A percentile compares a stretch with the other conserved stretches of the same genome.
These are phyloP conservation scores for Colletotrichum lupini DNA, from an alignment of 2,329 filamentous ascomycete species.

Conservation along the genomic window DNA sequence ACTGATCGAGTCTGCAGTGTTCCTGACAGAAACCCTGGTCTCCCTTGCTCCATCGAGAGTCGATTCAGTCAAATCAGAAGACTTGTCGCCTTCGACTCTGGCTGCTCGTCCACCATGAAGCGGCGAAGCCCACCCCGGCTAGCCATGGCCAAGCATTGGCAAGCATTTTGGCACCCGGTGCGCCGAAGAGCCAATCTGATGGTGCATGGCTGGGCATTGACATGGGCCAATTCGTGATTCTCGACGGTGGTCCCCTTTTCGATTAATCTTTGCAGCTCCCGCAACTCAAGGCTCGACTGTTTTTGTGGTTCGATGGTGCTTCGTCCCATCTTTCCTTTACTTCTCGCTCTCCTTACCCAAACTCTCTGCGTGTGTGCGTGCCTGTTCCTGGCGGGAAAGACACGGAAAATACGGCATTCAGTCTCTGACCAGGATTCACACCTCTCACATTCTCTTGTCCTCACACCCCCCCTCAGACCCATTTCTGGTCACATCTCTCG, in stretches of 20 bases:
- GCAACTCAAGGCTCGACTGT: conserved; percentile 2
- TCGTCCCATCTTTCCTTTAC: conserved; percentile 25
- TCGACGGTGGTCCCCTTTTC: conserved; percentile 4
- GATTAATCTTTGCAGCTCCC: conserved; percentile 2
- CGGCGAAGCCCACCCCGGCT: background rate
- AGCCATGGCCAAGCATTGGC: conserved; percentile 2
- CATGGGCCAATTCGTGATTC: background rate
- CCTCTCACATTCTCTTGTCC: conserved; percentile 12
- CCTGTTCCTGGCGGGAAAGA: background rate
- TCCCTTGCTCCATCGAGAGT: background rate
- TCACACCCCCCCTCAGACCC: conserved; percentile 1
- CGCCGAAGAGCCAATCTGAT: conserved; percentile 5
- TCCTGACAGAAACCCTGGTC: conserved; percentile 15
- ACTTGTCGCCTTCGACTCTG: background rate
- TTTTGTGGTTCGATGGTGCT: conserved; percentile 7
- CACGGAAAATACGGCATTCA: conserved; percentile 22
- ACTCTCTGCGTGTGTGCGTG: conserved; percentile 5
- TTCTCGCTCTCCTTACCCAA: conserved; percentile 10
- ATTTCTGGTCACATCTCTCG: conserved; percentile 13
- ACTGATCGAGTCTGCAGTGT: background rate
- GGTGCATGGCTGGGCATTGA: conserved; percentile 7
- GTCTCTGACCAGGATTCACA: conserved; percentile 24
- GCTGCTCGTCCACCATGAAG: background rate
- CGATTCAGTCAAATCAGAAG: background rate
- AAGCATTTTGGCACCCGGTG: conserved; percentile 1